phyloP scores from a whole-genome alignment of 176 grass and related monocot species.

The Thalia dealbata region DNA sequence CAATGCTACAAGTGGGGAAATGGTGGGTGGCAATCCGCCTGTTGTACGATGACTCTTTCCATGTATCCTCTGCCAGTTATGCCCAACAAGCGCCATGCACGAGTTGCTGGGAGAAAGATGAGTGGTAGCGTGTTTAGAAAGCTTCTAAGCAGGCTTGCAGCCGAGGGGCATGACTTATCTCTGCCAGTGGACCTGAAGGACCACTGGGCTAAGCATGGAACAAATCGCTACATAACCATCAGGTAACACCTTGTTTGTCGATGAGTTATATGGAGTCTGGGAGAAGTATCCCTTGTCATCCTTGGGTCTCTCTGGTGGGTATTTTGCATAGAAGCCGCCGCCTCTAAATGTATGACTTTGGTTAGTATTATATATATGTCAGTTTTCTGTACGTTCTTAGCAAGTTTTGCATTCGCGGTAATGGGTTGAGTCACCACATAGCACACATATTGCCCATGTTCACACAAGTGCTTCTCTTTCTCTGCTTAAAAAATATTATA shows the following conservation, averaged over 20 bases:
- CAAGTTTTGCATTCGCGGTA: not conserved
- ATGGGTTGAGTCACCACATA: not conserved
- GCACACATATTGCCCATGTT: too few species aligned
- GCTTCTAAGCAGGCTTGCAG: conserved; percentile 19
- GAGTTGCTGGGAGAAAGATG: conserved; percentile 30
- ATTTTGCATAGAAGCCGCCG: not conserved
- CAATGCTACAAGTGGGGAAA: conserved; percentile 36
- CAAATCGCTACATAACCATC: conserved; percentile 33
- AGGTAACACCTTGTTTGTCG: conserved; percentile 37
- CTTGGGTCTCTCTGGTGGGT: not conserved
- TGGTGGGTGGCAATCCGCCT: conserved; percentile 29
- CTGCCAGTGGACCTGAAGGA: conserved; percentile 27
- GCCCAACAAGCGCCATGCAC: conserved; percentile 25
- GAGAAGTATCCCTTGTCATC: not conserved
- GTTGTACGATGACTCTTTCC: conserved; percentile 25
- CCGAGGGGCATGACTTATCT: conserved; percentile 28
- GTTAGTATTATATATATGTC: not conserved
- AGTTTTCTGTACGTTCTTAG: not conserved
- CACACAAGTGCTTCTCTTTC: too few species aligned
- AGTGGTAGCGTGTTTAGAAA: conserved; percentile 29
- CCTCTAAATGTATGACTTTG: not conserved
- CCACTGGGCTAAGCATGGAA: conserved; percentile 36
- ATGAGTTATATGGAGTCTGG: conserved; percentile 33
- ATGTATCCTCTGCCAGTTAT: conserved; percentile 23
- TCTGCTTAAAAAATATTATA: too few species aligned